Evolutionary conservation across 108 stramenopile species (phyloP).

Genomic region (Aurantiochytrium sp.): DNA sequence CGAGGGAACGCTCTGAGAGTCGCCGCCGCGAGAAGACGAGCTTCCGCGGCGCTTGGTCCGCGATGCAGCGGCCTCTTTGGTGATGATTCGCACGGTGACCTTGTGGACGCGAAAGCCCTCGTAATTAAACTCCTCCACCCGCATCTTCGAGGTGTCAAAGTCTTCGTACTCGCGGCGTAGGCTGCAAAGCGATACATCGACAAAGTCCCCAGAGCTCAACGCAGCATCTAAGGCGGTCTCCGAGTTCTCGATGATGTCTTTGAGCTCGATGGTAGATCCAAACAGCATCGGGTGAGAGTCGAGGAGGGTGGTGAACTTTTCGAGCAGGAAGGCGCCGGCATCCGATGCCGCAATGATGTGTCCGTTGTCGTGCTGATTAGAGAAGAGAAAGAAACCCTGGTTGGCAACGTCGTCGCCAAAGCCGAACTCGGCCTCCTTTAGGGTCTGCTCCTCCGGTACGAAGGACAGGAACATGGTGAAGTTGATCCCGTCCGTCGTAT

Average conservation of each 20-base stretch:
- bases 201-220: background rate
- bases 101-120: background rate
- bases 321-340: background rate
- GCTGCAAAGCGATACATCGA: background rate
- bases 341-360: background rate
- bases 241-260: background rate
- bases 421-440: background rate
- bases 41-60: background rate
- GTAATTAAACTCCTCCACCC: background rate
- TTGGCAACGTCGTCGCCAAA: background rate
- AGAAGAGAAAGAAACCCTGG: background rate
- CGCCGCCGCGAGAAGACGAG: background rate
- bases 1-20: background rate
- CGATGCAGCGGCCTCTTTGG: background rate
- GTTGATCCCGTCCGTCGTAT: background rate
- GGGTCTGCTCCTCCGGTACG: background rate
- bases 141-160: background rate
- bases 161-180: background rate
- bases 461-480: constrained; percentile 2
- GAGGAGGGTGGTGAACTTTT: background rate
- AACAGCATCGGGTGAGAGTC: background rate
- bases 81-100: background rate
- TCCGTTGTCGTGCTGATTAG: background rate
- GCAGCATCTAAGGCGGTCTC: background rate
- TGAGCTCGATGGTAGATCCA: background rate